phyloP scores from a whole-genome alignment of 192 early-diverging fungal species.

The Coemansia sp. region DNA sequence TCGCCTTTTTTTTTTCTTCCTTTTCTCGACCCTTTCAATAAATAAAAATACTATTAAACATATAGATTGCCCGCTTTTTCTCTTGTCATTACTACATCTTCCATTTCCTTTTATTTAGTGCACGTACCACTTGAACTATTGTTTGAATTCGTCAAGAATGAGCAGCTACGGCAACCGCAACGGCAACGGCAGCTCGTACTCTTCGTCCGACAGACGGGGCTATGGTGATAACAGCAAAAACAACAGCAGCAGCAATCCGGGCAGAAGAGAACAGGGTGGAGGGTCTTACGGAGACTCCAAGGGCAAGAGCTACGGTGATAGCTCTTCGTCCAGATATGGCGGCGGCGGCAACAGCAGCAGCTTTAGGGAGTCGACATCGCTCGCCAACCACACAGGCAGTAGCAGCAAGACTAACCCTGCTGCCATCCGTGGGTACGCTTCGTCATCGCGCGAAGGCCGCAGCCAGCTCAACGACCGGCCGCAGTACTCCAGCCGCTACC shows the following conservation, averaged over 20 bases:
- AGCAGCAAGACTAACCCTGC: neutral
- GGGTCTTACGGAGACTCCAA: neutral
- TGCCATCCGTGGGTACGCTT: slow-evolving; percentile 35
- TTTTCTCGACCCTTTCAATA: neutral
- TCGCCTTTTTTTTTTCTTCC: neutral
- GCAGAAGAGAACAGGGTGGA: slow-evolving; percentile 1
- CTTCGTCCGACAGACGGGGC: slow-evolving; percentile 6
- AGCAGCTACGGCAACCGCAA: slow-evolving; percentile 34
- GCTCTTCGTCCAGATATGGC: neutral
- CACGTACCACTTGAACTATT: neutral
- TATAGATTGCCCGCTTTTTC: neutral
- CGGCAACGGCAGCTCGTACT: slow-evolving; percentile 14
- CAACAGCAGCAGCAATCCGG: slow-evolving; percentile 3
- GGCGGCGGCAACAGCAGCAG: slow-evolving; percentile 7
- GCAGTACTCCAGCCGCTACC: slow-evolving; percentile 17
- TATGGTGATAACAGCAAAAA: neutral
- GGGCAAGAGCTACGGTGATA: slow-evolving; percentile 10
- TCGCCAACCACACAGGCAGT: neutral
- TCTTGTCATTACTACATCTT: neutral
- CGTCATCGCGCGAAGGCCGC: slow-evolving; percentile 29
- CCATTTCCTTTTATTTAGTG: slow-evolving; percentile 7
- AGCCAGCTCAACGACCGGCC: slow-evolving; percentile 8
- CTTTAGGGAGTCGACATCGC: neutral
- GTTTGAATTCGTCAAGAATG: slow-evolving; percentile 27
- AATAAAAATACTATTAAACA: neutral